These are phyloP conservation scores for Aspergillus spinulosporus DNA, from an alignment of 2,329 filamentous ascomycete genomes.

Conservation along the genomic window DNA sequence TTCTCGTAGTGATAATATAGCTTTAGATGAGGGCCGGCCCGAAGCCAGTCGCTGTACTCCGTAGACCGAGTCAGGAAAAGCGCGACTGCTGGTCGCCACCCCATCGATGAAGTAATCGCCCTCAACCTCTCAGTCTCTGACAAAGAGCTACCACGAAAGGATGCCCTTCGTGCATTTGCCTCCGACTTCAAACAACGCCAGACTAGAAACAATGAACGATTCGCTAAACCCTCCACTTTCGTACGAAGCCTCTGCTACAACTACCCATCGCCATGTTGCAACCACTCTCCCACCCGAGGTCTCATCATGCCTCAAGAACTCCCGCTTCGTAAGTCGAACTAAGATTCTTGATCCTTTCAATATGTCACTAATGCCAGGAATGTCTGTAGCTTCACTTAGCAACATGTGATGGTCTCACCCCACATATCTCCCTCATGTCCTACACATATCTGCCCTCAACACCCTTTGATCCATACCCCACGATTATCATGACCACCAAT, in stretches of 20 bases:
- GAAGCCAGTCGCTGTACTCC: not conserved
- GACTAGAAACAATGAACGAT: slow-evolving; percentile 40
- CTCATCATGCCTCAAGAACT: slow-evolving; percentile 86
- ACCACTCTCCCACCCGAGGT: slow-evolving; percentile 78
- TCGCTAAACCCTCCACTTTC: slow-evolving; percentile 66
- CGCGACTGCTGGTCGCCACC: not conserved
- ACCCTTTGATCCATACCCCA: slow-evolving; percentile 67
- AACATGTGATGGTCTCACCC: slow-evolving; percentile 78
- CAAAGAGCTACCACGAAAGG: not conserved
- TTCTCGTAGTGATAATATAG: no score
- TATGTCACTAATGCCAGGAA: slow-evolving; percentile 8
- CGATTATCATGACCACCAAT: slow-evolving; percentile 92
- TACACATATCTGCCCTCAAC: slow-evolving; percentile 92
- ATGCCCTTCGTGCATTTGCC: not conserved
- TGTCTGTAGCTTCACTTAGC: slow-evolving; percentile 80
- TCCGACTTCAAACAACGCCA: not conserved
- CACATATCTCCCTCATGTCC: slow-evolving; percentile 97
- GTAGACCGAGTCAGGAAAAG: not conserved
- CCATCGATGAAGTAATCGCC: slow-evolving; percentile 7
- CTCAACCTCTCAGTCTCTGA: slow-evolving; percentile 1
- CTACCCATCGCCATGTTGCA: slow-evolving; percentile 69
- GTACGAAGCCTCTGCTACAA: slow-evolving; percentile 72
- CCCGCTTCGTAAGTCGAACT: slow-evolving; percentile 72
- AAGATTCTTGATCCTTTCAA: slow-evolving; percentile 15
- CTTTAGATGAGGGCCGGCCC: no score